Evolutionary conservation across 352 stramenopile species (phyloP).

Genomic region (Phytophthora pluvialis): DNA sequence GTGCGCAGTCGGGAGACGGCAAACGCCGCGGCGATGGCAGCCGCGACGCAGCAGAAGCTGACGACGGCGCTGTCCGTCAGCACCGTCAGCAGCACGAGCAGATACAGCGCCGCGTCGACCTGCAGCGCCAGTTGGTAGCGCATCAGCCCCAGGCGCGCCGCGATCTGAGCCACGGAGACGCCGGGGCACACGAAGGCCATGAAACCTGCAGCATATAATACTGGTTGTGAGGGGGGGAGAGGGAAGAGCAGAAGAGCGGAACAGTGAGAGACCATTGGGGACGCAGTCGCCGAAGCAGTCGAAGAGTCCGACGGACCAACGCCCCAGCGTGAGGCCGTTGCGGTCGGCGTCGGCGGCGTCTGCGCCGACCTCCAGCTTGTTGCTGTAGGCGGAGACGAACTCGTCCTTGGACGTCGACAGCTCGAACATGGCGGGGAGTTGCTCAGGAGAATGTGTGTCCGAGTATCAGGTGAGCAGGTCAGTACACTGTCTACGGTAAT

Average conservation of each 20-base stretch:
- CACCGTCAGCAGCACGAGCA: conserved; percentile 43
- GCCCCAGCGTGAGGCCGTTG: conserved; percentile 34
- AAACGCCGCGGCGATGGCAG: conserved; percentile 16
- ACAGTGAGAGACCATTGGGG: conserved; percentile 34
- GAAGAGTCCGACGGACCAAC: conserved; percentile 33
- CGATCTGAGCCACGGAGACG: conserved; percentile 43
- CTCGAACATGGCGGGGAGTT: conserved; percentile 13
- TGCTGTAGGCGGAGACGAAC: conserved; percentile 24
- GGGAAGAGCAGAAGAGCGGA: background rate
- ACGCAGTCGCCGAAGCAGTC: conserved; percentile 35
- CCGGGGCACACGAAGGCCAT: conserved; percentile 44
- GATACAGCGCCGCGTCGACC: conserved; percentile 37
- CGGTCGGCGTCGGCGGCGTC: conserved; percentile 11
- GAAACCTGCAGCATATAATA: conserved; percentile 22
- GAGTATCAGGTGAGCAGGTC: too few relatives aligned
- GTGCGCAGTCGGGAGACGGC: conserved; percentile 36
- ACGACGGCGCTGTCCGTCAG: conserved; percentile 21
- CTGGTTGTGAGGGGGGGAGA: background rate
- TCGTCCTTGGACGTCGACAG: conserved; percentile 27
- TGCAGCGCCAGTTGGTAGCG: conserved; percentile 52
- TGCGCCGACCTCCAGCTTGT: conserved; percentile 18
- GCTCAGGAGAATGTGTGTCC: background rate
- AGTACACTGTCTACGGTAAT: too few relatives aligned
- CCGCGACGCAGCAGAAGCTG: conserved; percentile 33
- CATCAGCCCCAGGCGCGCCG: conserved; percentile 45